phyloP scores from a whole-genome alignment of 2,329 filamentous ascomycete genomes.

The Penicillium oxalicum region DNA sequence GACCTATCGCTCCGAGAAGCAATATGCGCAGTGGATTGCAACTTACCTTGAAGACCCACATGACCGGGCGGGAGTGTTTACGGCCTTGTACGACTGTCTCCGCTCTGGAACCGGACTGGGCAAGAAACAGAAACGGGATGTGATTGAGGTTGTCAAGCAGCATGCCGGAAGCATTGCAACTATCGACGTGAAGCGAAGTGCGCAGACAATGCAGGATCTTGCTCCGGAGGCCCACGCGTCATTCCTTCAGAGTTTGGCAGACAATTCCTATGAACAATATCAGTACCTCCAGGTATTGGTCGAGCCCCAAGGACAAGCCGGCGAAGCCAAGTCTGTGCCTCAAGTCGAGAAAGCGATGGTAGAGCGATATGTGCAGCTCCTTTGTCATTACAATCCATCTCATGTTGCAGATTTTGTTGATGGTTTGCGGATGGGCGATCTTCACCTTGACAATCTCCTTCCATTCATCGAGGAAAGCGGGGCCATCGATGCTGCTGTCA shows the following conservation, averaged over 20 bases:
- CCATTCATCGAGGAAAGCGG: conserved; percentile 85
- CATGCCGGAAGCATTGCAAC: conserved; percentile 62
- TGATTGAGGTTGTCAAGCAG: conserved; percentile 60
- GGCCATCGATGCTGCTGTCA: conserved; percentile 85
- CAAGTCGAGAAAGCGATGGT: conserved; percentile 55
- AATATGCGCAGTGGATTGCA: conserved; percentile 70
- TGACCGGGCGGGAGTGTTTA: conserved; percentile 69
- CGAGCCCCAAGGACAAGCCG: conserved; percentile 51
- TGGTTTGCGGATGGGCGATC: conserved; percentile 65
- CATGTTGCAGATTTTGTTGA: conserved; percentile 85
- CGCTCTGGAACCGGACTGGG: conserved; percentile 57
- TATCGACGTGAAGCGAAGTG: conserved; percentile 61
- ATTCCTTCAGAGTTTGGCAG: conserved; percentile 57
- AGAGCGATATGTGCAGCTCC: conserved; percentile 81
- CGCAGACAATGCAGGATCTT: conserved; percentile 57
- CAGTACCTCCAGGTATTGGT: conserved; percentile 71
- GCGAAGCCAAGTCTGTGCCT: conserved; percentile 27
- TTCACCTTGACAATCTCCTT: conserved; percentile 72
- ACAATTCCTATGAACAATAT: conserved; percentile 62
- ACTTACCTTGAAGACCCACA: conserved; percentile 81
- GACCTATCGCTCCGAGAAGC: conserved; percentile 71
- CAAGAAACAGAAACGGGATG: conserved; percentile 65
- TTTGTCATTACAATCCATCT: conserved; percentile 76
- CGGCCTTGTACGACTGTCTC: conserved; percentile 70
- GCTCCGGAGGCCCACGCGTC: conserved; percentile 60